Percentiles rank a stretch among this genome's conserved stretches.
phyloP scores from a whole-genome alignment of 805 yeast species.

The Candida adriatica region DNA sequence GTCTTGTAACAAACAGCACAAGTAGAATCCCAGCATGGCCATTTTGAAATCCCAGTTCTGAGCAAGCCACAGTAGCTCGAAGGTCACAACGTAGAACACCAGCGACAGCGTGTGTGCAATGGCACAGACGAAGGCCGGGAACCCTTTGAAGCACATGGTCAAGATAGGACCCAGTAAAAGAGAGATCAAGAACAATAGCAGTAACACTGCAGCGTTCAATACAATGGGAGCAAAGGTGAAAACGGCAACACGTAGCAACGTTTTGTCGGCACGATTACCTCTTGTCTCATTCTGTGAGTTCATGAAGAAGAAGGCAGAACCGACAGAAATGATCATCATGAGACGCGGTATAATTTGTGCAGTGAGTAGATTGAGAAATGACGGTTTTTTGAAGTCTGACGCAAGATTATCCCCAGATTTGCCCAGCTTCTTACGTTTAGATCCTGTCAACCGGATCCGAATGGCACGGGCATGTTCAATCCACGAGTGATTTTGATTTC shows the following conservation, averaged over 20 bases:
- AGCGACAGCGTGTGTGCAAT: constrained; percentile 42
- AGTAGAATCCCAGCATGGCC: constrained; percentile 49
- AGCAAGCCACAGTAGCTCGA: constrained; percentile 47
- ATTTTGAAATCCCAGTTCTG: constrained; percentile 50
- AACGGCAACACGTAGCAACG: constrained; percentile 36
- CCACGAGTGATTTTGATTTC: constrained; percentile 30
- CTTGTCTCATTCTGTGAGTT: constrained; percentile 45
- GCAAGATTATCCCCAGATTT: constrained; percentile 33
- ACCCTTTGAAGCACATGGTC: constrained; percentile 30
- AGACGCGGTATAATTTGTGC: constrained; percentile 36
- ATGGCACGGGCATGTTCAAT: constrained; percentile 42
- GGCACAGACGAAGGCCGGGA: constrained; percentile 45
- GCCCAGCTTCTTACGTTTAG: constrained; percentile 37
- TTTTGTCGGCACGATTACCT: constrained; percentile 29
- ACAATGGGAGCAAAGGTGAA: constrained; percentile 42
- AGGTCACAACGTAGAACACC: constrained; percentile 39
- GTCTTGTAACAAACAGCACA: constrained; percentile 41
- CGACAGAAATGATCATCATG: constrained; percentile 28
- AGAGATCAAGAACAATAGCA: constrained; percentile 36
- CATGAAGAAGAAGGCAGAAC: constrained; percentile 43
- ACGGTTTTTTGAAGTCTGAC: constrained; percentile 43
- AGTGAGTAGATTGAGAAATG: constrained; percentile 35
- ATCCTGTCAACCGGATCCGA: constrained; percentile 51
- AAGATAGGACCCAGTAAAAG: constrained; percentile 41
- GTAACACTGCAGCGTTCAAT: constrained; percentile 34